Base-by-base conservation (phyloP, 2,329 filamentous ascomycete species). In the Fusarium ambrosium region DNA sequence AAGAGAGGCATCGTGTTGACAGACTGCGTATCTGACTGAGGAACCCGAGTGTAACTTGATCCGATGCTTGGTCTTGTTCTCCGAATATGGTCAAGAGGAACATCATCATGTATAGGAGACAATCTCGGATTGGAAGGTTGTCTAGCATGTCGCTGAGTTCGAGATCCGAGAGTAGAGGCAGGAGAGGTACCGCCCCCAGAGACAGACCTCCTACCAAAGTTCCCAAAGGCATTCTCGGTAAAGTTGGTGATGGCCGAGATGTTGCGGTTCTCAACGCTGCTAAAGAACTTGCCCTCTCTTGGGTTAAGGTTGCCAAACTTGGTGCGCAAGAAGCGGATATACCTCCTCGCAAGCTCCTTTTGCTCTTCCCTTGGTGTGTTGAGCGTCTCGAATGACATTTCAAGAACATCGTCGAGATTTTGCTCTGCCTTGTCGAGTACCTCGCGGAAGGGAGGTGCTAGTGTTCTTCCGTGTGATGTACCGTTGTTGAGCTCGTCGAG, bases 271-370 rank as follows among this genome's bases (percentile, higher is more conserved):
- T 61, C 58, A 22, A 61, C 27, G 16, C 39, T 39, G 8, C 58
- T 39, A 3, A 61, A 61, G 58, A 41, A 29, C 22, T 27, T 43
- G 4, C 24, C 58, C 18, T 61, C 37, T 9, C 24, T 41, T 5
- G 58, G 58, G 18, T 61, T 61, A 8, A 61, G n/a, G 10, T 37
- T 61, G 7, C 58, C 58, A 20, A 61, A 61, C 58, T 61, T 61
- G 24, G n/a, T 18, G 6, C 58, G 36, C n/a, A 61, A 11, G 27
- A 61, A 61, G 13, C 58, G 41, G 11, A 62, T 48, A 3, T 48
- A 62, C 29, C 27, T 11, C 16, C 7, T 20, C 20, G 60, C 60
- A 8, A 36, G 27, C 4, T 24, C 20, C 13, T 32, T 18, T 16
- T 48, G 37, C 4, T 62, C 60, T 2, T 62, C 41, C 6, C 27